phyloP scores from a whole-genome alignment of 768 basidiomycete species.

The Amylocystis lapponica region DNA sequence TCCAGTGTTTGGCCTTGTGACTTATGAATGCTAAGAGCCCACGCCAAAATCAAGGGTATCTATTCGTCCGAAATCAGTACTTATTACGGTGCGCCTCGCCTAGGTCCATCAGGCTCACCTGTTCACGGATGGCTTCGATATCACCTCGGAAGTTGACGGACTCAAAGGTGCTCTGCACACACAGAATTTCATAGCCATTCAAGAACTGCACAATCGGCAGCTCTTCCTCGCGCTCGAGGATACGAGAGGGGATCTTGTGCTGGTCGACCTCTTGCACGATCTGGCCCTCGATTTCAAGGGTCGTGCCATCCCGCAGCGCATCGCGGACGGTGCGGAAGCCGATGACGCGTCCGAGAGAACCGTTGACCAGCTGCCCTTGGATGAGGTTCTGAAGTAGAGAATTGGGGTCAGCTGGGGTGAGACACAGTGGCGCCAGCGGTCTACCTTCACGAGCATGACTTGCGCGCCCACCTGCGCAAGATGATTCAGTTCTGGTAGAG shows the following conservation, averaged over 20 bases:
- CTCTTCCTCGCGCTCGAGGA: slow-evolving; percentile 83
- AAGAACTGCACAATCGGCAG: slow-evolving; percentile 69
- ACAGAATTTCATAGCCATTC: slow-evolving; percentile 39
- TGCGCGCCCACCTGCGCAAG: slow-evolving; percentile 24
- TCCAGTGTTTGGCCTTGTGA: slow-evolving; percentile 96
- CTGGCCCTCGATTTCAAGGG: slow-evolving; percentile 20
- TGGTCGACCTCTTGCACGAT: slow-evolving; percentile 51
- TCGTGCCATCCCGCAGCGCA: slow-evolving; percentile 7
- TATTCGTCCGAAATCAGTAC: slow-evolving; percentile 24
- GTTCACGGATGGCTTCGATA: slow-evolving; percentile 69
- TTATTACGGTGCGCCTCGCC: neutral
- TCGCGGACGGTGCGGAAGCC: slow-evolving; percentile 5
- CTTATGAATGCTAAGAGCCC: slow-evolving; percentile 99
- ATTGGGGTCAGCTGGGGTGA: too few relatives aligned
- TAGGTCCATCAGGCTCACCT: slow-evolving; percentile 43
- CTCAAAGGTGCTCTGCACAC: slow-evolving; percentile 55
- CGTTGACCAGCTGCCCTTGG: slow-evolving; percentile 89
- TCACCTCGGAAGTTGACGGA: slow-evolving; percentile 65
- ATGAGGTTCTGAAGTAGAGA: too few relatives aligned
- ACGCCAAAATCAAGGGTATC: slow-evolving; percentile 85
- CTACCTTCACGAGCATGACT: slow-evolving; percentile 57
- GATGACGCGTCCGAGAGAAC: slow-evolving; percentile 36
- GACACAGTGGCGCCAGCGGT: too few relatives aligned
- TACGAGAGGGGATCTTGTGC: too few relatives aligned
- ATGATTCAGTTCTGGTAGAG: neutral